Percentiles rank a stretch among this genome's conserved stretches.
Conservation (phyloP, 352 stramenopile genomes). For the Phytopythium vexans region DNA sequence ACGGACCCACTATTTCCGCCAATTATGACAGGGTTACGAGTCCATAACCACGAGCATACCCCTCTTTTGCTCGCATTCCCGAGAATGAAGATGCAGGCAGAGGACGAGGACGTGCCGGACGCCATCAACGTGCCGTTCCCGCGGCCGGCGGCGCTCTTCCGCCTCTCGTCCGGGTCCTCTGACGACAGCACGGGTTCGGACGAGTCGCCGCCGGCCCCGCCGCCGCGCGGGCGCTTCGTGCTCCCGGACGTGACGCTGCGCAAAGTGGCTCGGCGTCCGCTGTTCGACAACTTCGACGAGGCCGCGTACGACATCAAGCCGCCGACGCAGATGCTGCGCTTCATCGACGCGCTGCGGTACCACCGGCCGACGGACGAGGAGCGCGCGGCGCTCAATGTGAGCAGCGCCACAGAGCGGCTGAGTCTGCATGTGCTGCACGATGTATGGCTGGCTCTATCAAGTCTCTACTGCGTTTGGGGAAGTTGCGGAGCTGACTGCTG, state of each 20-base stretch:
- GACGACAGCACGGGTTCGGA: conserved; percentile 10
- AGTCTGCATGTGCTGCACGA: conserved; percentile 76
- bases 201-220: conserved; percentile 3
- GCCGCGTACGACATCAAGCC: conserved; percentile 62
- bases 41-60: too few relatives aligned
- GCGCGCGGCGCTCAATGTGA: conserved; percentile 63
- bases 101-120: conserved; percentile 10
- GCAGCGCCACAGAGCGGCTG: conserved; percentile 66
- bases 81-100: neutral
- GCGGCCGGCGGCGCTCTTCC: conserved; percentile 30
- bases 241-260: conserved; percentile 55
- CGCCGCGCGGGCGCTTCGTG: conserved; percentile 25
- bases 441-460: conserved; percentile 27
- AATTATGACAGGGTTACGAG: too few relatives aligned
- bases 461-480: neutral
- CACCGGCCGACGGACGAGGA: conserved; percentile 80
- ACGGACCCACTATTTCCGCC: too few relatives aligned
- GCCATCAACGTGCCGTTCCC: conserved; percentile 31
- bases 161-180: conserved; percentile 23
- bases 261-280: conserved; percentile 63
- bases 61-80: too few relatives aligned
- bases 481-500: neutral
- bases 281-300: conserved; percentile 82
- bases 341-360: conserved; percentile 81
- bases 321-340: conserved; percentile 78